Base-by-base conservation (phyloP, 768 basidiomycete species). In the Wakefieldia striispora region DNA sequence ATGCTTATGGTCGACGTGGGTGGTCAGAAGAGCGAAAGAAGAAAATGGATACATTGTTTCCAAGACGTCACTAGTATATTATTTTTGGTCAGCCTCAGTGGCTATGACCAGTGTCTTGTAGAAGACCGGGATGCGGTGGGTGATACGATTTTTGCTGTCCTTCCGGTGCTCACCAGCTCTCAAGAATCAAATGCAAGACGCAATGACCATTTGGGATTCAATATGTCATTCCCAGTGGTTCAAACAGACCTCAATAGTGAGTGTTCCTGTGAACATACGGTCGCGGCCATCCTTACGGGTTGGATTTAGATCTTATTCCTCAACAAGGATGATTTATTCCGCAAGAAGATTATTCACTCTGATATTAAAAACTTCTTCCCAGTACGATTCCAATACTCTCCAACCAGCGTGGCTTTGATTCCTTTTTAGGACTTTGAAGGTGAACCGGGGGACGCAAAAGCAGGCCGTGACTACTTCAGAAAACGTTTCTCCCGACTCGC, bases 201-300 rank as follows among this genome's bases (percentile, higher is more conserved):
- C 94, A 4, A 88, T 97, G 84, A 91, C 91, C n/a, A 91, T 97
- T 43, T 97, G 94, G 87, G 94, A 97, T 59, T 93, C 92, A 36
- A 95, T 97, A 78, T 95, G 92, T 71, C 92, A 97, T 67, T 95
- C 92, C 10, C 92, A 95, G 56, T 97, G 93, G 93, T 97, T 97
- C 73, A 89, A 90, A 70, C 82, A 88, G 55, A 95, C 93, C 0
- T 93, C 91, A 10, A 91, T 97, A 47, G 93, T 93, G 55, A 39
- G 86, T 72, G 16, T 36, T 39, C 24, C 21, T 45, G 12, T n/a
- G n/a, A n/a, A n/a, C 5, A 13, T 21, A 0, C 40, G 34, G 16
- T 21, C 51, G 26, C 12, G 26, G 21, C 45, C 35, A 20, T 37
- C 47, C 51, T 50, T 11, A 56, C 24, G 10, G 14, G 17, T 27